These are phyloP conservation scores for Cucumis hystrix DNA, from an alignment of 306 rosid species.

Conservation along the genomic window DNA sequence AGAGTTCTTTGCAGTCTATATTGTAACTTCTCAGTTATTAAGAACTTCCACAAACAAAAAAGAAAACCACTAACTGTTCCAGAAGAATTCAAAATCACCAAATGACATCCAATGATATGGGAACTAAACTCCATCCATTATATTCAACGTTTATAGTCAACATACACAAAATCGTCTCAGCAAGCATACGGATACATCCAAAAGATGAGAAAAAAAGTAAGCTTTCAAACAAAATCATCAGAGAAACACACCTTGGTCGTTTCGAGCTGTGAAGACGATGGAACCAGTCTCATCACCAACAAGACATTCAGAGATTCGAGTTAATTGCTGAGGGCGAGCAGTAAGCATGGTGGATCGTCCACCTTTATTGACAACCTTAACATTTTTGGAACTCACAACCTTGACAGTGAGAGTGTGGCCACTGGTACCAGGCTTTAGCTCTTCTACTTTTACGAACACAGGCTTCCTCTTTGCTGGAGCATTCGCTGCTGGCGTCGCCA, in stretches of 20 bases:
- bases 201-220: background rate
- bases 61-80: background rate
- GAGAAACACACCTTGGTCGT: conserved; percentile 52
- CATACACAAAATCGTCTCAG: background rate
- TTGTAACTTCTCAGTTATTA: background rate
- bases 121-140: too few species aligned
- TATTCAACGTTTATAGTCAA: background rate
- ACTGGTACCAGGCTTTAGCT: conserved; percentile 60
- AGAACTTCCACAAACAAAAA: background rate
- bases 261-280: conserved; percentile 75
- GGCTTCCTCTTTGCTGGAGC: conserved; percentile 60
- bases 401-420: conserved; percentile 82
- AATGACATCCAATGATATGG: background rate
- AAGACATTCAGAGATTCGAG: conserved; percentile 64
- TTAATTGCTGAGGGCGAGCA: conserved; percentile 30
- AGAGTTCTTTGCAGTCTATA: background rate
- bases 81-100: background rate
- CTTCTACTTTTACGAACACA: conserved; percentile 64
- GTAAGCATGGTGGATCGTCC: conserved; percentile 39
- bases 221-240: background rate
- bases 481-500: conserved; percentile 11
- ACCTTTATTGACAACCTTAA: conserved; percentile 24
- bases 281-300: conserved; percentile 73
- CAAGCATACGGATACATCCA: background rate
- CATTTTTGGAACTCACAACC: conserved; percentile 47